phyloP scores from a whole-genome alignment of 495 filamentous ascomycete species.

The Trichoderma asperelloides region DNA sequence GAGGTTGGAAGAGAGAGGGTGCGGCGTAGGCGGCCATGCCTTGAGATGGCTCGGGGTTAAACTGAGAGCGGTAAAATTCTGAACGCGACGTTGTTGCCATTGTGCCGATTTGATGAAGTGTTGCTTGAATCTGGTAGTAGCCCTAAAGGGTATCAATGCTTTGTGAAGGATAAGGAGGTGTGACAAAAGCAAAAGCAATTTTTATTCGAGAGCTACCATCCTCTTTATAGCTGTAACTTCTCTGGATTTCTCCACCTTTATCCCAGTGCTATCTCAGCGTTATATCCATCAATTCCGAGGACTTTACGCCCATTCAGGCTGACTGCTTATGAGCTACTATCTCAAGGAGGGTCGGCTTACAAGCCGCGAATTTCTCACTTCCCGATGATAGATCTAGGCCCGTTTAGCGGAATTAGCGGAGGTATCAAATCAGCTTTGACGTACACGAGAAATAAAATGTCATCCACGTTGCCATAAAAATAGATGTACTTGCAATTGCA shows the following conservation, averaged over 20 bases:
- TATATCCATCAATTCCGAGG: background rate
- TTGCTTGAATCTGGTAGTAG: too few relatives aligned
- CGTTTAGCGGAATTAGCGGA: background rate
- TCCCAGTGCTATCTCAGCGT: background rate
- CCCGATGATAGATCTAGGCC: background rate
- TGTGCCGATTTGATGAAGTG: background rate
- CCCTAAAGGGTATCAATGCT: too few relatives aligned
- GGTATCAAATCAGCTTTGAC: too few relatives aligned
- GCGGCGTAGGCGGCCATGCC: slow-evolving; percentile 32
- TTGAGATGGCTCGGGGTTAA: background rate
- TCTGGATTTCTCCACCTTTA: too few relatives aligned
- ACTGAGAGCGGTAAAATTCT: background rate
- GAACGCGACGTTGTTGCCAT: background rate
- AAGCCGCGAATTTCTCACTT: background rate
- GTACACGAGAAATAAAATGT: background rate
- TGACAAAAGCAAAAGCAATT: too few relatives aligned
- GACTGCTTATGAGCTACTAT: background rate
- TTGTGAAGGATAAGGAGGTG: too few relatives aligned
- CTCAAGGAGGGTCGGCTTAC: background rate
- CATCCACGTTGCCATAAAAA: background rate
- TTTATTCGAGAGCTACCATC: background rate
- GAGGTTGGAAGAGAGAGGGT: slow-evolving; percentile 36
- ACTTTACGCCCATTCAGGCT: background rate
- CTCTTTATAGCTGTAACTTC: background rate
- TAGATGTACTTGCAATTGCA: background rate